These are phyloP conservation scores for Tolypocladium tundrense DNA, from an alignment of 2,329 filamentous ascomycete species.

Conservation along the genomic window DNA sequence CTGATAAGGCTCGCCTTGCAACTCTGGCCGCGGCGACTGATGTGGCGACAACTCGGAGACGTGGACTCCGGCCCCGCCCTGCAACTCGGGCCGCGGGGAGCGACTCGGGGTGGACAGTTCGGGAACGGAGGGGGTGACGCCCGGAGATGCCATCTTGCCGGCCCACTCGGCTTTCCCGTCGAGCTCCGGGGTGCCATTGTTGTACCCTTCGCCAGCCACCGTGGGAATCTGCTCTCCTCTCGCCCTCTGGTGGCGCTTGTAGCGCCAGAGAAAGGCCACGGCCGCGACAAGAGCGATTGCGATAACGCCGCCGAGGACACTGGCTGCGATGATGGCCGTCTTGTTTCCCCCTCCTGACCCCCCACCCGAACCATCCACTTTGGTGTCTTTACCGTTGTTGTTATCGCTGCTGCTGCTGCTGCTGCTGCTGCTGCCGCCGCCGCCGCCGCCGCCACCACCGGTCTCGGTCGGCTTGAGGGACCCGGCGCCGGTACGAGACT, in stretches of 20 bases:
- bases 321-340: constrained; percentile 22
- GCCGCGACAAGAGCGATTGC: constrained; percentile 16
- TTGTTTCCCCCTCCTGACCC: constrained; percentile 11
- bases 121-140: constrained; percentile 5
- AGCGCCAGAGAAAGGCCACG: constrained; percentile 26
- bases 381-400: constrained; percentile 2
- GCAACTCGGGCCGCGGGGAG: constrained; percentile 14
- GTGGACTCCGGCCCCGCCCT: constrained; percentile 9
- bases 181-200: constrained; percentile 10
- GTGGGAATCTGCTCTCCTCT: constrained; percentile 12
- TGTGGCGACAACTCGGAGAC: constrained; percentile 12
- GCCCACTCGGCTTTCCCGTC: constrained; percentile 15
- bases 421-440: not conserved
- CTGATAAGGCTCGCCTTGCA: constrained; percentile 13
- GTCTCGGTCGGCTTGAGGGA: constrained; percentile 4
- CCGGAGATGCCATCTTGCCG: constrained; percentile 1
- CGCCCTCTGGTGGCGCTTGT: constrained; percentile 15
- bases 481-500: constrained; percentile 6
- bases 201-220: not conserved
- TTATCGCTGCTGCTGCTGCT: constrained; percentile 1
- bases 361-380: constrained; percentile 4
- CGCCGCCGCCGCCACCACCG: not conserved
- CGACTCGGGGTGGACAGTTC: constrained; percentile 13
- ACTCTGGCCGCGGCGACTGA: constrained; percentile 15
- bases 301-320: constrained; percentile 16